phyloP scores from a whole-genome alignment of 306 rosid species.

The Pterocarpus santalinus region DNA sequence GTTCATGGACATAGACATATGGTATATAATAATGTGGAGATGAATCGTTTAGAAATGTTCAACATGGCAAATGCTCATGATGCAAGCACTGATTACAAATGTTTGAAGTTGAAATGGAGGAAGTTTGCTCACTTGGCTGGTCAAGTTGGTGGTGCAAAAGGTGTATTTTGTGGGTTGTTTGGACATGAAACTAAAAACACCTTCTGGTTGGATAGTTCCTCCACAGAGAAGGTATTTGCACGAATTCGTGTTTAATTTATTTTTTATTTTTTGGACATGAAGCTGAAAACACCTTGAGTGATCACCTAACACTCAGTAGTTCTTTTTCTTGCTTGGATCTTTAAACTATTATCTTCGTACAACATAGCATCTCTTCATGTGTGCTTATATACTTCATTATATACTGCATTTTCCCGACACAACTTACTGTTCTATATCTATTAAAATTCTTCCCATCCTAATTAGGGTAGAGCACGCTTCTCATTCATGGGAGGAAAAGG shows the following conservation, averaged over 20 bases:
- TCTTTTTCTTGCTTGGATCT: slow-evolving; percentile 31
- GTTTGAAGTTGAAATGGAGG: slow-evolving; percentile 88
- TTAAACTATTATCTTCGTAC: background rate
- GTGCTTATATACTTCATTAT: slow-evolving; percentile 12
- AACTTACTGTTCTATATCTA: slow-evolving; percentile 6
- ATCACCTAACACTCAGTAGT: background rate
- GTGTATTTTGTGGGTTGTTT: slow-evolving; percentile 78
- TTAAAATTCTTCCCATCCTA: slow-evolving; percentile 29
- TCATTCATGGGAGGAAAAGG: slow-evolving; percentile 99
- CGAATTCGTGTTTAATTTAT: slow-evolving; percentile 30
- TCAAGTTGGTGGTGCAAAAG: slow-evolving; percentile 85
- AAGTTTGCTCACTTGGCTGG: slow-evolving; percentile 73
- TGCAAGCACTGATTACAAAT: slow-evolving; percentile 59
- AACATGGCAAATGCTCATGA: slow-evolving; percentile 54
- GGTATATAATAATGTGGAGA: slow-evolving; percentile 42
- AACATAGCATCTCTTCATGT: slow-evolving; percentile 27
- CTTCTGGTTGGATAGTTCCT: slow-evolving; percentile 99
- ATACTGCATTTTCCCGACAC: background rate
- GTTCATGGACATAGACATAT: slow-evolving; percentile 44
- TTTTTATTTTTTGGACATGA: slow-evolving; percentile 19
- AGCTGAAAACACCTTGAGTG: slow-evolving; percentile 30
- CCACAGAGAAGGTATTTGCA: slow-evolving; percentile 81
- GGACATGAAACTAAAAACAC: slow-evolving; percentile 86
- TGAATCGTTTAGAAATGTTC: slow-evolving; percentile 47
- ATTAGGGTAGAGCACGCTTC: slow-evolving; percentile 90